Base-by-base conservation (phyloP, 2,329 filamentous ascomycete species). In the Rhynchosporium graminicola region DNA sequence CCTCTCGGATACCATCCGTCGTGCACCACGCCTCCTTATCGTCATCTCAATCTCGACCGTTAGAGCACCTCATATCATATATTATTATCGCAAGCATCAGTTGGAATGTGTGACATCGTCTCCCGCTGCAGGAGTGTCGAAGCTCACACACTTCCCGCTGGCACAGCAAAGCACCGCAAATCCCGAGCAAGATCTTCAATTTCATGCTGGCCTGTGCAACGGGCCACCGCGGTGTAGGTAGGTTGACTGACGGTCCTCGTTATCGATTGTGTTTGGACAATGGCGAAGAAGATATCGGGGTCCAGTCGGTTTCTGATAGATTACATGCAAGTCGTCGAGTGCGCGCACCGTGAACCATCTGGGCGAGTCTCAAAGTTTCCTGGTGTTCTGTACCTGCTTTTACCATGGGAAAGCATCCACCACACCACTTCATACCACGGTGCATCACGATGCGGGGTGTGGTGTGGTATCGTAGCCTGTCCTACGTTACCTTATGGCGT, bases 101-200 rank as follows among this genome's bases (percentile, higher is more conserved):
- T 57, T 61, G 50, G 51, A 59, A 69, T 71, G 69, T 70, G 65
- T 66, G 67, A 71, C 70, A 71, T 71, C 64, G 54, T 64, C 63
- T 68, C 66, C 66, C 69, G 65, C 51, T 68, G 65, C 66, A 68
- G 51, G 60, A 63, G 40, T 36, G 63, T 66, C 65, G 59, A 66
- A 68, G 64, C 67, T 70, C 58, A 60, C 13, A 15, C 43, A 57
- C 46, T 46, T 60, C 50, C 68, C 67, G 63, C 63, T 60, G 63
- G 66, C 65, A 64, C 67, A 68, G 65, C 65, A 63, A 10, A 45
- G 43, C 15, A 45, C 33, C 43, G 54, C n/a, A 33, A 43, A 51
- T 57, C 57, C 68, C 61, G 66, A 66, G 33, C 33, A 36, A 36
- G 63, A 65, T 69, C 51, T 40, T 69, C 67, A 60, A 57, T 59